Evolutionary conservation across 768 basidiomycete species (phyloP), one percentile per base, ranked within the genome.

Genomic region (Pleurotus ostreatus): DNA sequence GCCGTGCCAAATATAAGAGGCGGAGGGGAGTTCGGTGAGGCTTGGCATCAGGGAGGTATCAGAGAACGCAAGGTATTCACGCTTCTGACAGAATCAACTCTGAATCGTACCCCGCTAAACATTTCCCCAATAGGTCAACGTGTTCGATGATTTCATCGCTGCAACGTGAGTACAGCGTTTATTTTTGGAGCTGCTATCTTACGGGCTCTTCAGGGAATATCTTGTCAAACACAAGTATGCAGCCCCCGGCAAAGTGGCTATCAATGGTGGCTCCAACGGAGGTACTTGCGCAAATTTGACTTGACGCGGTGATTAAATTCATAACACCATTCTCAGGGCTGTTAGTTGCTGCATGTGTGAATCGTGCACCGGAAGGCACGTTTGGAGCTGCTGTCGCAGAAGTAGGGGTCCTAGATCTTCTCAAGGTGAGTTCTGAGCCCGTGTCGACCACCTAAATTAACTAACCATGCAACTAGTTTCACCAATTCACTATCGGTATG

Each of bases 201-300:
- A 47, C 22, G 49, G 40, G 20, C 22, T 5, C 20, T 38, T 3
- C 57, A 91, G 88, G 18, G 75, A 90, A 65, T 84, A 81, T 65
- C 79, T 93, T 26, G 81, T 89, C n/a, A 73, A 85, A 56, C 79
- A 89, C 62, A 85, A 86, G 59, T 86, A 84, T 49, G 86, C 79
- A 0, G 85, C 80, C 2, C 71, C 77, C 20, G 85, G 83, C 2
- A 92, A 91, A 67, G 78, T 92, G 2, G 82, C 80, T 7, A 86
- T 93, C 56, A 89, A 85, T 56, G 92, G 91, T 3, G 87, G 79
- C 2, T 92, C 89, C 2, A 93, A 93, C 65, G 91, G 90, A 71
- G 90, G 89, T 81, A 64, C n/a, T n/a, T n/a, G n/a, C 58, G 77
- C 37, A 16, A 13, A 7, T 46, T 55, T 34, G 30, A 40, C 53